Percentiles rank a stretch among this genome's conserved stretches.
These are phyloP conservation scores for Ceratocystis harringtonii DNA, from an alignment of 2,329 filamentous ascomycete species.

Conservation along the genomic window DNA sequence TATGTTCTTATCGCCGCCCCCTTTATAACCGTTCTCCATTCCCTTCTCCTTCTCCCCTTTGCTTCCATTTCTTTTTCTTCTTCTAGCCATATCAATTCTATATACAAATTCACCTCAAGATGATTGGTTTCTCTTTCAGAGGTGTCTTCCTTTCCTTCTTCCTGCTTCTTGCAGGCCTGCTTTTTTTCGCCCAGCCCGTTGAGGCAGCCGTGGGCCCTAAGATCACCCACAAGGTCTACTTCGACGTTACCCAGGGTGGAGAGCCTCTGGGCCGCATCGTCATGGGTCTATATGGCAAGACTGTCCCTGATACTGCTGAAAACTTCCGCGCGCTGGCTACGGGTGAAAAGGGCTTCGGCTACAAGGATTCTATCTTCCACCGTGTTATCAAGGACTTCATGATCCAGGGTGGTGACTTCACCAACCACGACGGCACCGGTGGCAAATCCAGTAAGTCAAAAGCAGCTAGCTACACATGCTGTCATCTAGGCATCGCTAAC, in stretches of 20 bases:
- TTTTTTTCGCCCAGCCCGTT: constrained; percentile 60
- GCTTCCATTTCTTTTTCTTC: neutral
- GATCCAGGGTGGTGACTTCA: constrained; percentile 87
- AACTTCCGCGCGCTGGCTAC: constrained; percentile 71
- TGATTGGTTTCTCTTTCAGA: constrained; percentile 43
- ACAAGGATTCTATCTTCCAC: constrained; percentile 71
- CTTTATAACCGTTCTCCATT: constrained; percentile 17
- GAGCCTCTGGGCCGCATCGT: constrained; percentile 59
- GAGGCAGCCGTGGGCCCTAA: constrained; percentile 74
- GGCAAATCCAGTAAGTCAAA: constrained; percentile 60
- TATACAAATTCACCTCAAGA: constrained; percentile 35
- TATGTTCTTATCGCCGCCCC: neutral
- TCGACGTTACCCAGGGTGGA: constrained; percentile 67
- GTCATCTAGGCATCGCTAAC: neutral
- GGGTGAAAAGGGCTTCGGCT: constrained; percentile 75
- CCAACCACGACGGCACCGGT: constrained; percentile 64
- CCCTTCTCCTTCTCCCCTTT: neutral
- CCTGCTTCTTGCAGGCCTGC: constrained; percentile 58
- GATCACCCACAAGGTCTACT: constrained; percentile 92
- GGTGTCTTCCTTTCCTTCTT: constrained; percentile 55
- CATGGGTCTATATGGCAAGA: constrained; percentile 77
- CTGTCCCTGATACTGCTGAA: constrained; percentile 58
- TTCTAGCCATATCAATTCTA: constrained; percentile 23
- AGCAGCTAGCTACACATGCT: neutral
- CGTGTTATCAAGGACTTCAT: constrained; percentile 83